Evolutionary conservation across 441 rosid genomes (phyloP).

Genomic region (Euphorbia schlechtendalii): DNA sequence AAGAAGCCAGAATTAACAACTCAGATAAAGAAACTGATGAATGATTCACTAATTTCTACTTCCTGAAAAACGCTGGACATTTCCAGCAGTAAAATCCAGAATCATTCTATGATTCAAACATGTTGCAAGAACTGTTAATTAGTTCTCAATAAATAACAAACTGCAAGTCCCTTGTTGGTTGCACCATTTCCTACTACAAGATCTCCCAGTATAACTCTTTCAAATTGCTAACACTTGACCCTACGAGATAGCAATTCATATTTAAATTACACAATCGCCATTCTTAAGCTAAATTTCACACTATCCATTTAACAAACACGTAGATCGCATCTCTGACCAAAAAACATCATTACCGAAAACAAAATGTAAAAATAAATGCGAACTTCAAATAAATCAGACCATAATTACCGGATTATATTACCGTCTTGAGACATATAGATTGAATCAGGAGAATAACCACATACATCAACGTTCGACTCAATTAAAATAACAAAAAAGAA

Average conservation of each 20-base stretch:
- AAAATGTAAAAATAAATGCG: constrained; percentile 2
- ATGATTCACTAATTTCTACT: background rate
- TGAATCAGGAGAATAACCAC: constrained; percentile 21
- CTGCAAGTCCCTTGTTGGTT: background rate
- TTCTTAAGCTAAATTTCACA: background rate
- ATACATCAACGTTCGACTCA: background rate
- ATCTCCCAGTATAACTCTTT: background rate
- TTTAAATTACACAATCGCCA: background rate
- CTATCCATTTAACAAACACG: background rate
- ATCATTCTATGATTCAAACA: background rate
- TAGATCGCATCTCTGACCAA: background rate
- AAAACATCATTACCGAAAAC: constrained; percentile 14
- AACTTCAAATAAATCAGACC: background rate
- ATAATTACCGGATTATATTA: background rate
- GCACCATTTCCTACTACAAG: background rate
- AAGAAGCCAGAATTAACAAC: background rate
- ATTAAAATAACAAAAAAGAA: background rate
- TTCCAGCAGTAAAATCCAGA: background rate
- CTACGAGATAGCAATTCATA: background rate
- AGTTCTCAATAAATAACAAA: background rate
- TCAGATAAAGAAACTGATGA: background rate
- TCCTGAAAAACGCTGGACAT: background rate
- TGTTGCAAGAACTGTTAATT: background rate
- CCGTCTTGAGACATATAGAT: constrained; percentile 12
- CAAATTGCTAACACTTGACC: background rate